Evolutionary conservation across 1,139 yeast genomes (phyloP).

Genomic region (Candida freyschussii): DNA sequence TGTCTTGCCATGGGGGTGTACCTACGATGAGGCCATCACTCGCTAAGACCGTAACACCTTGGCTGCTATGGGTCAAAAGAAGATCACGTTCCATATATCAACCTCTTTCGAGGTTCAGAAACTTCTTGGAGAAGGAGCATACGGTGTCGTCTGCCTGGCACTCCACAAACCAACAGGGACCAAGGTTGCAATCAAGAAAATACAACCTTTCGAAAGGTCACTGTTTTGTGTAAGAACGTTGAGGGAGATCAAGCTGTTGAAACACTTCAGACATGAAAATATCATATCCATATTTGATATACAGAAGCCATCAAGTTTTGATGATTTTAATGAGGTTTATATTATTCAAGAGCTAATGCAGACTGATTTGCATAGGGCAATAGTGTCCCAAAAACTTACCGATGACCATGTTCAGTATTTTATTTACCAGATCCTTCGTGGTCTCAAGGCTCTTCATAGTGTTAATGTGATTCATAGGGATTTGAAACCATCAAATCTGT

Average conservation of each 20-base stretch:
- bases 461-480: conserved; percentile 82
- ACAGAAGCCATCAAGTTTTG: conserved; percentile 66
- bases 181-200: conserved; percentile 87
- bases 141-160: conserved; percentile 94
- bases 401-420: conserved; percentile 70
- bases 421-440: conserved; percentile 58
- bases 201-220: conserved; percentile 83
- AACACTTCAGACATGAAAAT: conserved; percentile 87
- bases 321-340: conserved; percentile 64
- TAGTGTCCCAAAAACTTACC: conserved; percentile 45
- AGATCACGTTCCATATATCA: conserved; percentile 78
- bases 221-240: conserved; percentile 85
- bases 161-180: conserved; percentile 70
- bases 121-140: conserved; percentile 94
- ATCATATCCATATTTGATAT: conserved; percentile 92
- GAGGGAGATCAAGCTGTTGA: conserved; percentile 80
- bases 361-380: conserved; percentile 58
- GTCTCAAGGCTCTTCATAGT: conserved; percentile 57
- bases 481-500: conserved; percentile 80
- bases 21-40: no score
- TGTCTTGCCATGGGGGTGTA: no score
- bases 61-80: conserved; percentile 31
- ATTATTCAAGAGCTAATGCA: conserved; percentile 71
- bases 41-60: no score
- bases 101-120: conserved; percentile 82